Base-by-base conservation (phyloP, 768 basidiomycete genomes). In the Collybia sordida region DNA sequence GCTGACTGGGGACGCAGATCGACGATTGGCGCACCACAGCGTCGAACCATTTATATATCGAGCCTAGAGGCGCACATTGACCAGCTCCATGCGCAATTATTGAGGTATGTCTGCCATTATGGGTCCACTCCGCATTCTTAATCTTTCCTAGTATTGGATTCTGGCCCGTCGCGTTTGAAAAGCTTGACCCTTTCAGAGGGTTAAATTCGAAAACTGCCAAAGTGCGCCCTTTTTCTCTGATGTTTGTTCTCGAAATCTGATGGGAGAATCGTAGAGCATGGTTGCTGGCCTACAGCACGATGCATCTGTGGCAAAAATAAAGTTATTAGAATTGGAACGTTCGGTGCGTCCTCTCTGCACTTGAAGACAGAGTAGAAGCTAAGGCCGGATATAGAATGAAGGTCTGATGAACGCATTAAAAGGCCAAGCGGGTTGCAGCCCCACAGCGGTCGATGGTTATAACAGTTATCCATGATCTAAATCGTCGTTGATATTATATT, bases 201-300 rank as follows among this genome's bases (percentile, higher is more conserved):
- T 71, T 89, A n/a, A 87, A 89, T 59, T 81, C 79, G 19, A 90
- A 84, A 64, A 88, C 85, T 0, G 86, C 85, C 45, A 89, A 88
- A 77, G 88, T 86, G 49, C 39, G 59, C 34, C 34, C 19, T 24
- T 15, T 1, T 27, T 23, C 47, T 7, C 17, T 21, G 9, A 6
- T 14, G 39, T n/a, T 34, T 25, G 42, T 50, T 25, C 18, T 23
- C 14, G 15, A 12, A n/a, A 17, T 37, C 3, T 17, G 21, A 25
- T 6, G 31, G 50, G 21, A 42, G 40, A 14, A 11, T 18, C 22
- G 6, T 53, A 90, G 88, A 86, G 85, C 55, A 88, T 87, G 81
- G 82, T 89, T 3, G 74, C 86, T 0, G 83, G 83, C 21, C 73
- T 90, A 4, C 83, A 88, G 43, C 77, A 85, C 59, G 87, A 90